phyloP scores from a whole-genome alignment of 2,329 filamentous ascomycete genomes.

The Domatiomyces globalis region DNA sequence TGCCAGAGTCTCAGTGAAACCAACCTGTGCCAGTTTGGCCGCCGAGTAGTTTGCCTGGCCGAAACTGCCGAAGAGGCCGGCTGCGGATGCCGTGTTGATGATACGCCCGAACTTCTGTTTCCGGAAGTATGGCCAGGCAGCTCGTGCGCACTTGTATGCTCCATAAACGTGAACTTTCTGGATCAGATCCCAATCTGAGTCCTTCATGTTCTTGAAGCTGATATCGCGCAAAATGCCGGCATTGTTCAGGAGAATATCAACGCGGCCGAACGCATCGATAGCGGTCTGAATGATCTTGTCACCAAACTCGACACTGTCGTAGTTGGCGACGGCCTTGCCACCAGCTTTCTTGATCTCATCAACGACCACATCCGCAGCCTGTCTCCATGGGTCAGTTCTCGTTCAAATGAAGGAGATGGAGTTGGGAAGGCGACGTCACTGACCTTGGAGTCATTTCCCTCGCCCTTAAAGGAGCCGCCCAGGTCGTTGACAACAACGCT shows the following conservation, averaged over 20 bases:
- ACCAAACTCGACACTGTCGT: constrained; percentile 70
- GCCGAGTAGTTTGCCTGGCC: constrained; percentile 95
- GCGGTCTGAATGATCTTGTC: constrained; percentile 72
- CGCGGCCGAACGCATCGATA: constrained; percentile 43
- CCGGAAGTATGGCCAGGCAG: constrained; percentile 93
- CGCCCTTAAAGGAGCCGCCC: constrained; percentile 82
- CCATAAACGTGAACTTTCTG: constrained; percentile 85
- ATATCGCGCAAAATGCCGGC: constrained; percentile 89
- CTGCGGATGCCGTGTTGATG: constrained; percentile 94
- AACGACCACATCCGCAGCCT: constrained; percentile 44
- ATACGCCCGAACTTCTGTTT: constrained; percentile 97
- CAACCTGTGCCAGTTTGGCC: constrained; percentile 87
- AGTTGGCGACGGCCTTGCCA: constrained; percentile 94
- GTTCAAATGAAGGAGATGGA: background rate
- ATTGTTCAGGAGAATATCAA: constrained; percentile 96
- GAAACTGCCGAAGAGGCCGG: constrained; percentile 88
- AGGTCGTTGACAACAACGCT: constrained; percentile 96
- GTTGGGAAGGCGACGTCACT: constrained; percentile 16
- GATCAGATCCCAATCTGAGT: constrained; percentile 91
- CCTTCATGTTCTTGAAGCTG: constrained; percentile 98
- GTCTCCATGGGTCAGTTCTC: constrained; percentile 24
- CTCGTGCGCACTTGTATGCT: constrained; percentile 86
- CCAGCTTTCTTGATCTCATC: constrained; percentile 55
- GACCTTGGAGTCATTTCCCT: constrained; percentile 77
- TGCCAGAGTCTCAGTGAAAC: constrained; percentile 93